These are phyloP conservation scores for Plasmodium cynomolgi DNA, from an alignment of 169 alveolate species.

Conservation along the genomic window DNA sequence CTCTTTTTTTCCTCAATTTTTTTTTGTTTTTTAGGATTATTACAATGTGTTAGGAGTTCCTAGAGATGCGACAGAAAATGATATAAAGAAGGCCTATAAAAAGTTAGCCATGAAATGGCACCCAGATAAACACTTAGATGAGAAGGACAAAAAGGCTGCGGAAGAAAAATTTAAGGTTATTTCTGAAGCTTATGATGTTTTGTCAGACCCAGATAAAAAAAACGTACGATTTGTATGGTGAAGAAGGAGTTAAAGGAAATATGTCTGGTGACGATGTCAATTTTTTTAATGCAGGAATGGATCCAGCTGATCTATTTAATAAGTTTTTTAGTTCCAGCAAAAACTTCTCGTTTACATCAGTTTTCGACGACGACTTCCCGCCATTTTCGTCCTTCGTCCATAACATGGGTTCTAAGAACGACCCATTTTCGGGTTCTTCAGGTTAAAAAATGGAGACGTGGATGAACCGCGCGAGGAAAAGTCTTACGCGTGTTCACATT, in stretches of 20 bases:
- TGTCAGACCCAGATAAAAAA: conserved; percentile 94
- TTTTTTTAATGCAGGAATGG: conserved; percentile 80
- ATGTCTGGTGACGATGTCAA: conserved; percentile 37
- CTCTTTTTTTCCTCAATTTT: not conserved
- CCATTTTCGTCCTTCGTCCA: conserved; percentile 78
- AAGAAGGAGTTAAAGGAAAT: conserved; percentile 94
- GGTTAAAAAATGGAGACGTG: conserved; percentile 11
- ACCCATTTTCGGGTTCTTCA: conserved; percentile 59
- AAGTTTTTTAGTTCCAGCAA: conserved; percentile 84
- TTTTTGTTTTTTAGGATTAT: not conserved
- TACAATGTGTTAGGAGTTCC: not conserved
- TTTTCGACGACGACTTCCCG: conserved; percentile 1
- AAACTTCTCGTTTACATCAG: conserved; percentile 76
- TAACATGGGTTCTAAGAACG: conserved; percentile 76
- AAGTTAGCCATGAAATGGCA: not conserved
- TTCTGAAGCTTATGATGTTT: conserved; percentile 94
- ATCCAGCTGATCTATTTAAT: conserved; percentile 85
- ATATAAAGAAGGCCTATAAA: not conserved
- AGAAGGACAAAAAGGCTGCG: conserved; percentile 33
- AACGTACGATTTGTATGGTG: conserved; percentile 94
- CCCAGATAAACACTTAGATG: conserved; percentile 25
- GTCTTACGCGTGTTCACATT: not conserved
- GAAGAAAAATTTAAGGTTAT: conserved; percentile 92
- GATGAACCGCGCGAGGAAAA: not conserved
- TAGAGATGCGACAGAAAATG: not conserved